A percentile compares a stretch with the other conserved stretches of the same genome.
Conservation (phyloP, 139 green algal genomes). For the Axilococcus clingmanii region DNA sequence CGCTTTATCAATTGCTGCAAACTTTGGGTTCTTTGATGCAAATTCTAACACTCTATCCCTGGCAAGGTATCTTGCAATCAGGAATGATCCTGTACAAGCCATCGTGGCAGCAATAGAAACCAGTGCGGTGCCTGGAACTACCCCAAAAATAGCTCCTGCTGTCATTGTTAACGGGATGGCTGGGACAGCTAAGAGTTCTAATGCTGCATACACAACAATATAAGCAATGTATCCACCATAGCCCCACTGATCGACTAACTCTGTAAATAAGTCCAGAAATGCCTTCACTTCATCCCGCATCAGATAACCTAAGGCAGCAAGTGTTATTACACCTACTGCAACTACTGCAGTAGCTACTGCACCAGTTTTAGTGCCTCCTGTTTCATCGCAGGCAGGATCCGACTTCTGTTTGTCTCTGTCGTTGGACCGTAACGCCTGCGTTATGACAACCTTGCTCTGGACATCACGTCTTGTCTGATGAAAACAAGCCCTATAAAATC, state of each 20-base stretch:
- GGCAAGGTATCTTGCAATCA: conserved; percentile 85
- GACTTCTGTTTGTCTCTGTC: too few relatives aligned
- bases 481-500: too few relatives aligned
- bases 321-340: conserved; percentile 26
- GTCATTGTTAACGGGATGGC: conserved; percentile 88
- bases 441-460: too few relatives aligned
- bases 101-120: conserved; percentile 62
- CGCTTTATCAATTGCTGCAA: conserved; percentile 80
- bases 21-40: conserved; percentile 44
- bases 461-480: too few relatives aligned
- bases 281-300: conserved; percentile 47
- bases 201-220: conserved; percentile 28
- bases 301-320: conserved; percentile 35
- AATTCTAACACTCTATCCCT: conserved; percentile 56
- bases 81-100: conserved; percentile 75
- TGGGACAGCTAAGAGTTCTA: conserved; percentile 41
- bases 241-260: conserved; percentile 55
- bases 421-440: too few relatives aligned
- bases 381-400: too few relatives aligned
- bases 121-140: conserved; percentile 56
- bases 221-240: conserved; percentile 57
- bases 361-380: too few relatives aligned
- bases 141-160: conserved; percentile 77
- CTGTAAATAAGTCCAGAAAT: conserved; percentile 21
- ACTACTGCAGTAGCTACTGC: conserved; percentile 24